phyloP scores from a whole-genome alignment of 768 basidiomycete genomes.

The Psilocybe subaeruginosa region DNA sequence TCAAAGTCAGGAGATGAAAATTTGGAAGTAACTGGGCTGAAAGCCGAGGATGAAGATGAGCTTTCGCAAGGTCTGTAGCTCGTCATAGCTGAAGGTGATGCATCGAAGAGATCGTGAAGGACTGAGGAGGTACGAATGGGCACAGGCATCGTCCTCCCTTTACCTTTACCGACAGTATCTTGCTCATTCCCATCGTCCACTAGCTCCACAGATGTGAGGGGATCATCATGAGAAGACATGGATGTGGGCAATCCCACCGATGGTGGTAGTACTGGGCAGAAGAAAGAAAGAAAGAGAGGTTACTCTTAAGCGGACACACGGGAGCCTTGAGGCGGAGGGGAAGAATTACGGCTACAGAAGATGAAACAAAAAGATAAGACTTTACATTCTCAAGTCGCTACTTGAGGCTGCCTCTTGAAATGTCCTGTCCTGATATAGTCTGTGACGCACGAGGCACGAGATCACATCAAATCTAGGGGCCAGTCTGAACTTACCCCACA shows the following conservation, averaged over 20 bases:
- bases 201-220: conserved; percentile 32
- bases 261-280: conserved; percentile 9
- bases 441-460: conserved; percentile 28
- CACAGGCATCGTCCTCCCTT: conserved; percentile 55
- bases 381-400: conserved; percentile 32
- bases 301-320: conserved; percentile 50
- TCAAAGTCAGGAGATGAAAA: conserved; percentile 26
- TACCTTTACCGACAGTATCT: conserved; percentile 49
- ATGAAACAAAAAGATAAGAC: conserved; percentile 24
- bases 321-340: conserved; percentile 24
- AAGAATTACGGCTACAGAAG: conserved; percentile 1
- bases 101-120: conserved; percentile 44
- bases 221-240: conserved; percentile 33
- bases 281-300: conserved; percentile 45
- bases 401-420: conserved; percentile 33
- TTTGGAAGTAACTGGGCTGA: conserved; percentile 27
- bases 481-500: conserved; percentile 11
- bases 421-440: conserved; percentile 24
- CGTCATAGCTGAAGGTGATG: conserved; percentile 28
- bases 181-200: conserved; percentile 13
- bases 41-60: conserved; percentile 28
- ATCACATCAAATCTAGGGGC: conserved; percentile 11
- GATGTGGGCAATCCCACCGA: conserved; percentile 18
- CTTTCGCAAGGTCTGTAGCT: conserved; percentile 23
- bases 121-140: conserved; percentile 43